Base-by-base conservation (phyloP, 2,329 filamentous ascomycete species). In the Dactylellina drechsleri region DNA sequence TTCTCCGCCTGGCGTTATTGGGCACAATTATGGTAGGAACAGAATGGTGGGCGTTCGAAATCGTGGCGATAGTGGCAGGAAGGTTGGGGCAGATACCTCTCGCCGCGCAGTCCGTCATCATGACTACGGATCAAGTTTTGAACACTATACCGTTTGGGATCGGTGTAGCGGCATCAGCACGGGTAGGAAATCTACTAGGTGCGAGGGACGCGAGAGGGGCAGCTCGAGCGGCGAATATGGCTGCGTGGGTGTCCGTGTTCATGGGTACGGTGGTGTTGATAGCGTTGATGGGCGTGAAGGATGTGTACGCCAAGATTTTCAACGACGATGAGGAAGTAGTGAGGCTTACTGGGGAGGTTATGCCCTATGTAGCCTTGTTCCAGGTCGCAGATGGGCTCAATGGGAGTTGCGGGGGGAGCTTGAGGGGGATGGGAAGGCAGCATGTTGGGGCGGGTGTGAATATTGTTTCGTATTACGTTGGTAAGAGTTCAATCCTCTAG, bases 41-140 rank as follows among this genome's bases (percentile, higher is more conserved):
- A 0, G 93, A 96, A 82, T 96, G 92, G 77, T 96, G 92, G 92
- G 93, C 92, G 0, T 96, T 96, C 79, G 92, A 96, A 82, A 94
- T 96, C 77, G 92, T 96, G 1, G 92, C 92, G 0, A 86, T 96
- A 0, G 91, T 91, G 1, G 92, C 92, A 4, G 92, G 92, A 0
- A 87, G 89, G 41, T 86, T 96, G 0, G 93, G 93, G 2, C 93
- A 91, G 0, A 87, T 93, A 40, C 86, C 92, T 0, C 85, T 96
- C 0, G 92, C 92, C 0, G 91, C 92, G 0, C 92, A 96, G 81
- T 91, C 88, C 56, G 91, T 96, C 20, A 93, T 96, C 80, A 96
- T 96, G 92, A 96, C 92, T 0, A 88, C 91, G 0, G 92, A 96
- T 80, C 91, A 94, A 80, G 77, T 79, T 13, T 73, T 79, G 4